phyloP scores from a whole-genome alignment of 2,329 filamentous ascomycete genomes.

The Alternaria triticimaculans region DNA sequence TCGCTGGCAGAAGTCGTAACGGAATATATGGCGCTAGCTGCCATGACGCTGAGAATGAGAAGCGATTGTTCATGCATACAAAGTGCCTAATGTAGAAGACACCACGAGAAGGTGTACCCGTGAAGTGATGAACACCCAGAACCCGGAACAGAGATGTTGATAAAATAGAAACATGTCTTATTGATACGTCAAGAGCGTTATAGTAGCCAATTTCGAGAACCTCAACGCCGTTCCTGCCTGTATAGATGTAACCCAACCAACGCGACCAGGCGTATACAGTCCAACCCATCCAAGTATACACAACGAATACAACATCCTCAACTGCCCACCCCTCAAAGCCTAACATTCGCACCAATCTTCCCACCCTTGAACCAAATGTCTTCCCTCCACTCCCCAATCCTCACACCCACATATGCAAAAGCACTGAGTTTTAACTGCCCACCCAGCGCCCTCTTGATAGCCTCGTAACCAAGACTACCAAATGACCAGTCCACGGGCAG shows the following conservation, averaged over 20 bases:
- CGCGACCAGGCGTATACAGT: background rate
- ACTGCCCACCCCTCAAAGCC: slow-evolving; percentile 40
- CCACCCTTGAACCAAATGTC: slow-evolving; percentile 58
- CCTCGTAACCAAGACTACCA: slow-evolving; percentile 81
- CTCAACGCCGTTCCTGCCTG: background rate
- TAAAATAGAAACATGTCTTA: background rate
- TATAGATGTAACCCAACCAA: background rate
- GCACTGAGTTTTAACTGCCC: slow-evolving; percentile 81
- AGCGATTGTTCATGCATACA: background rate
- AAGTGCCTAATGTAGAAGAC: background rate
- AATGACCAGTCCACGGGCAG: slow-evolving; percentile 84
- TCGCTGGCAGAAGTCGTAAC: background rate
- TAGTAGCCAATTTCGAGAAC: background rate
- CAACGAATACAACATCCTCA: background rate
- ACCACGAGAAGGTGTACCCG: background rate
- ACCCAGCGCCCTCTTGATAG: slow-evolving; percentile 78
- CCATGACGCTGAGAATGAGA: background rate
- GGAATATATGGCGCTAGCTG: background rate
- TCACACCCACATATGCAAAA: slow-evolving; percentile 74
- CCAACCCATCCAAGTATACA: background rate
- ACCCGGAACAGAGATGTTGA: background rate
- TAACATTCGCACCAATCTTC: slow-evolving; percentile 56
- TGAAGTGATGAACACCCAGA: too few relatives aligned
- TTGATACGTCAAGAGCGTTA: background rate
- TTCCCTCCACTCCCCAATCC: slow-evolving; percentile 77